These are phyloP conservation scores for Bretschneidera sinensis DNA, from an alignment of 345 rosid species.

Conservation along the genomic window DNA sequence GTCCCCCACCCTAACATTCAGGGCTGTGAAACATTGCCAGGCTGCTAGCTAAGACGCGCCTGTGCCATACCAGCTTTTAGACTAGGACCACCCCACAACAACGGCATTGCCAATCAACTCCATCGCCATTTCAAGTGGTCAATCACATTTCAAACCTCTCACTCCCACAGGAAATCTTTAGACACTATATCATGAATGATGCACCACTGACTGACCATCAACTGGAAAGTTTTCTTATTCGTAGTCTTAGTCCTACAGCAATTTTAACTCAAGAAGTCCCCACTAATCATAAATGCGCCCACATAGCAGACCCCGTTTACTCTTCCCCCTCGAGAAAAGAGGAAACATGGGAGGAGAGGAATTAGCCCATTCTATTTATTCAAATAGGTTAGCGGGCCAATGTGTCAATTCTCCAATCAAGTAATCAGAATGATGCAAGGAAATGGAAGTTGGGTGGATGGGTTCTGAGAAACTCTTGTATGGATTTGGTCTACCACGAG, in stretches of 20 bases:
- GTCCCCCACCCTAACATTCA: not conserved
- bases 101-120: not conserved
- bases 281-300: no score
- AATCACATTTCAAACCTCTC: not conserved
- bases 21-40: not conserved
- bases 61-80: not conserved
- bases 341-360: no score
- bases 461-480: not conserved
- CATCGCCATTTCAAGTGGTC: not conserved
- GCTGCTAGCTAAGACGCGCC: not conserved
- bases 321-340: no score
- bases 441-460: no score
- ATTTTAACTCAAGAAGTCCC: no score
- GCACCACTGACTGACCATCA: no score
- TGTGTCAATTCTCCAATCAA: not conserved
- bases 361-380: not conserved
- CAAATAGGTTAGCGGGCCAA: not conserved
- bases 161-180: not conserved
- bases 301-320: no score
- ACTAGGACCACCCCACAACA: not conserved
- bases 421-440: not conserved
- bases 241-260: no score
- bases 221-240: no score
- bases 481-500: no score
- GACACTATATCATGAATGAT: no score